phyloP scores from a whole-genome alignment of 257 asterid genomes.

The Capsicum rhomboideum region DNA sequence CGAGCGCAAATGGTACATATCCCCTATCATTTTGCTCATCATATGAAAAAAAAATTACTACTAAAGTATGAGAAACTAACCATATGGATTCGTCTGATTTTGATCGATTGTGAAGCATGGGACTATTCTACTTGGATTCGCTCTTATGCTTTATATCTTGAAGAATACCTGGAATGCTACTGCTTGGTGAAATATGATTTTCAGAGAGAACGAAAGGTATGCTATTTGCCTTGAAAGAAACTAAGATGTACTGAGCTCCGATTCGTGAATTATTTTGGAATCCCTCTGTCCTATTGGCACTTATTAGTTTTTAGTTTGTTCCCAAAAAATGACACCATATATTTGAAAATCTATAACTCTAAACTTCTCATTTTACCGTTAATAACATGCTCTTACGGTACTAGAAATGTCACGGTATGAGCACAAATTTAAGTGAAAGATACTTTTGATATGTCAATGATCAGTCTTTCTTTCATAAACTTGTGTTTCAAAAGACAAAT shows the following conservation, averaged over 20 bases:
- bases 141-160: slow-evolving; percentile 53
- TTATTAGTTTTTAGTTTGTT: no score
- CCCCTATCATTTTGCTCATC: slow-evolving; percentile 1
- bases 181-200: slow-evolving; percentile 52
- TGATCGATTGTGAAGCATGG: slow-evolving; percentile 39
- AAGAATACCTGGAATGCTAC: slow-evolving; percentile 75
- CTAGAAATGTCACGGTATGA: background rate
- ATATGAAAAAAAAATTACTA: background rate
- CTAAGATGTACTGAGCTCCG: no score
- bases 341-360: no score
- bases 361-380: no score
- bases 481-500: background rate
- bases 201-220: slow-evolving; percentile 55
- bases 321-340: no score
- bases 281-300: no score
- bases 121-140: slow-evolving; percentile 72
- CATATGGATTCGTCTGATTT: slow-evolving; percentile 15
- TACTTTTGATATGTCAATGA: background rate
- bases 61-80: slow-evolving; percentile 11
- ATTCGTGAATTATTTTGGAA: background rate
- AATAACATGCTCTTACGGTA: background rate
- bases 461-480: background rate
- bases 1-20: slow-evolving; percentile 48
- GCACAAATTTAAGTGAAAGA: background rate
- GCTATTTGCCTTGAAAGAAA: background rate